Evolutionary conservation across 805 yeast genomes (phyloP), one percentile per base, ranked within the genome.

Genomic region (Candida ascalaphidarum): DNA sequence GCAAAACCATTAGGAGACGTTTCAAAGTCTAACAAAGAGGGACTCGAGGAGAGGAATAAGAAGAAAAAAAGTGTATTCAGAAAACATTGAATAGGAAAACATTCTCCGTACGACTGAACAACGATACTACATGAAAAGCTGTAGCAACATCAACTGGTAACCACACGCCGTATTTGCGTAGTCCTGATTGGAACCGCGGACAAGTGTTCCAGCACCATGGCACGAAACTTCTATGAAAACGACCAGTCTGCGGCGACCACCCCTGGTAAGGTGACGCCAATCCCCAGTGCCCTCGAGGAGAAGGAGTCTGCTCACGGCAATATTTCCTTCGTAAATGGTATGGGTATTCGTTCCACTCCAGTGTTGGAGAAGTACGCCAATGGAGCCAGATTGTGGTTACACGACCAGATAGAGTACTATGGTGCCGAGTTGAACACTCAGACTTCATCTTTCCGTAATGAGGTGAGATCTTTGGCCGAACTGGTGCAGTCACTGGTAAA

Each of bases 181-280:
- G n/a, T n/a, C n/a, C n/a, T n/a, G n/a, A n/a, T n/a, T n/a, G n/a
- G n/a, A n/a, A n/a, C n/a, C n/a, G n/a, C n/a, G n/a, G n/a, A n/a
- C n/a, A n/a, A n/a, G n/a, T n/a, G n/a, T n/a, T n/a, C n/a, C n/a
- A n/a, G n/a, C n/a, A n/a, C n/a, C n/a, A n/a, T n/a, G n/a, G n/a
- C n/a, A n/a, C n/a, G n/a, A n/a, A n/a, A n/a, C 2, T 73, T 73
- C 40, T 73, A 73, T 38, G 61, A 64, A 33, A 77, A 73, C 38
- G 74, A 71, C 25, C 77, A 68, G 36, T 52, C 47, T 12, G 48
- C 58, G 18, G 36, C 56, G n/a, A 58, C 68, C 23, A 62, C 61
- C 18, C 78, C 78, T 1, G 78, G 78, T 1, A 41, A 54, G 26
- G 64, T 60, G 24, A 40, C 52, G 29, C 50, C 50, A 18, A 64